A percentile compares a stretch with the other conserved stretches of the same genome.
These are phyloP conservation scores for Pachysolen tannophilus DNA, from an alignment of 805 yeast genomes.

Conservation along the genomic window DNA sequence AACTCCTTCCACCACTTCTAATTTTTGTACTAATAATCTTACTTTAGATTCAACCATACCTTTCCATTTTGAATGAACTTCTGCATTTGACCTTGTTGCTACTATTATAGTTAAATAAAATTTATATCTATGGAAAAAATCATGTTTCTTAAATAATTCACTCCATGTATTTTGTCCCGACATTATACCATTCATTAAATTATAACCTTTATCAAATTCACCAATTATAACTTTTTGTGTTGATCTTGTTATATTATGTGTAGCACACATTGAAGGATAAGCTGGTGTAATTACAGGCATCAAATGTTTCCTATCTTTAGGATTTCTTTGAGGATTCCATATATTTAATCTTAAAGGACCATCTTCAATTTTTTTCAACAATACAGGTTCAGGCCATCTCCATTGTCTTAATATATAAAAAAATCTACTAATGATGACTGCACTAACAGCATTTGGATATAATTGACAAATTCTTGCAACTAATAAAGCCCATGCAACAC, in stretches of 20 bases:
- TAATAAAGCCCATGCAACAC: constrained; percentile 99
- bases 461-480: constrained; percentile 97
- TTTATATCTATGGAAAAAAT: constrained; percentile 76
- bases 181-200: constrained; percentile 60
- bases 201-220: constrained; percentile 76
- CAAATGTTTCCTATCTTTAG: constrained; percentile 80
- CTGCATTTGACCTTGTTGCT: constrained; percentile 62
- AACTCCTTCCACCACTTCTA: constrained; percentile 72
- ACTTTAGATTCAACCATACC: constrained; percentile 89
- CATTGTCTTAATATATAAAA: constrained; percentile 81
- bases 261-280: constrained; percentile 98
- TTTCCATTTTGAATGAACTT: constrained; percentile 84
- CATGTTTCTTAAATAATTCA: constrained; percentile 69
- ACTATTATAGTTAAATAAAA: constrained; percentile 80
- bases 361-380: constrained; percentile 88
- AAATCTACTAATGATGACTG: constrained; percentile 84
- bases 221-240: constrained; percentile 73
- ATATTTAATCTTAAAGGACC: constrained; percentile 95
- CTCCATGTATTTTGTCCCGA: constrained; percentile 63
- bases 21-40: constrained; percentile 72
- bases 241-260: constrained; percentile 87
- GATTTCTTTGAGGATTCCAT: constrained; percentile 92
- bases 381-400: constrained; percentile 98
- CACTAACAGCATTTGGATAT: constrained; percentile 93
- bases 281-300: constrained; percentile 99